Evolutionary conservation across 208 protist genomes (phyloP), one percentile per base, ranked within the genome.

Genomic region (Trichomonas vaginalis): DNA sequence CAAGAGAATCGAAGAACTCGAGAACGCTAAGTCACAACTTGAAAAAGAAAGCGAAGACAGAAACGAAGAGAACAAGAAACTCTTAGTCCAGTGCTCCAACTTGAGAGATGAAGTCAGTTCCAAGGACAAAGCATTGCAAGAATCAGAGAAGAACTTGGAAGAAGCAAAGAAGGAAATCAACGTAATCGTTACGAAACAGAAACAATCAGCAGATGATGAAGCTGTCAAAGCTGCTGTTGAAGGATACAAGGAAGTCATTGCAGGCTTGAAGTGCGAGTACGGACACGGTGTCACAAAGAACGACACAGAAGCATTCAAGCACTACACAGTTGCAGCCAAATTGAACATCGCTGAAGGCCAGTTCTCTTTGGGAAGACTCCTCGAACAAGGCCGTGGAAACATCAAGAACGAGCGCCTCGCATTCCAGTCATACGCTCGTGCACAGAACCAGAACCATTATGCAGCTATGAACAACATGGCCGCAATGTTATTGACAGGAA

Each of bases 381-480:
- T 45, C 48, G 82, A 90, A n/a, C 35, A 37, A 48, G 82, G 82
- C 15, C 42, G 17, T 23, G 82, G 82, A 23, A 48, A 35, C 21
- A 46, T 6, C 42, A 14, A 90, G 42, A 48, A 90, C 42, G 9
- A 27, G 8, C 2, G 1, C 35, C 10, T 48, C 3, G 82, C 82
- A n/a, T 27, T 37, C 15, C 37, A 90, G 12, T 15, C 17, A n/a
- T 90, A 90, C 23, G 40, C 35, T 23, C 10, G 17, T 2, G 82
- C 82, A 23, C n/a, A 10, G 35, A 37, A 90, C 35, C 10, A 46
- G 17, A 90, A 90, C 32, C 82, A 90, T n/a, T 90, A 90, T n/a
- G 82, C 82, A 90, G 37, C 82, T 39, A 90, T 90, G 82, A 90
- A 90, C 42, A 90, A 90, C 42, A 23, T 90, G 10, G 82, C 82